These are phyloP conservation scores for Poteriospumella lacustris DNA, from an alignment of 108 stramenopile genomes.

Conservation along the genomic window DNA sequence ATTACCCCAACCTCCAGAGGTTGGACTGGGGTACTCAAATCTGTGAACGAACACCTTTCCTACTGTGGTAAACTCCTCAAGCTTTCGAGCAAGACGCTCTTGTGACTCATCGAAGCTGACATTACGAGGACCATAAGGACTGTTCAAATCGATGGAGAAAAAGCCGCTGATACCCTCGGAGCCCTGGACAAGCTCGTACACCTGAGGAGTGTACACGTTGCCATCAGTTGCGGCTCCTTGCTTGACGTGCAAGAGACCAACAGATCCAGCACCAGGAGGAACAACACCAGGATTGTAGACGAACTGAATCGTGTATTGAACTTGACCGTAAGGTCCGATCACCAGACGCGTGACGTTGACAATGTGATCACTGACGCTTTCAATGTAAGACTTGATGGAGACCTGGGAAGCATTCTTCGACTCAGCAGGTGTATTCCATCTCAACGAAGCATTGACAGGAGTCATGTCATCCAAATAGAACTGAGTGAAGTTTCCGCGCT, in stretches of 20 bases:
- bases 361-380: neutral
- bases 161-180: slow-evolving; percentile 60
- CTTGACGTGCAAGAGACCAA: slow-evolving; percentile 45
- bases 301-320: slow-evolving; percentile 66
- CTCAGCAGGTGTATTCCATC: slow-evolving; percentile 58
- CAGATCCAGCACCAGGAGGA: slow-evolving; percentile 69
- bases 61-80: slow-evolving; percentile 67
- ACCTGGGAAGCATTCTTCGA: slow-evolving; percentile 21
- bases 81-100: slow-evolving; percentile 52
- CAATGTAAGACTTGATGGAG: slow-evolving; percentile 23
- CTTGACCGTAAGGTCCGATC: slow-evolving; percentile 65
- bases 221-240: slow-evolving; percentile 54
- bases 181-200: slow-evolving; percentile 58
- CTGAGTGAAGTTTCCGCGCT: slow-evolving; percentile 46
- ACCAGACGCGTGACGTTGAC: slow-evolving; percentile 64
- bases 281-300: slow-evolving; percentile 55
- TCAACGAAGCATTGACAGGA: slow-evolving; percentile 28
- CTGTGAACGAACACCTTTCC: slow-evolving; percentile 59
- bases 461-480: slow-evolving; percentile 51
- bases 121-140: slow-evolving; percentile 37
- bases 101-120: slow-evolving; percentile 62
- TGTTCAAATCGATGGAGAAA: slow-evolving; percentile 59
- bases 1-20: slow-evolving; percentile 68
- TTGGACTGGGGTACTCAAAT: slow-evolving; percentile 58
- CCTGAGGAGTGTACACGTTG: slow-evolving; percentile 38